A percentile compares a stretch with the other conserved stretches of the same genome.
These are phyloP conservation scores for Verticillium zaregamsianum DNA, from an alignment of 2,329 filamentous ascomycete genomes.

Conservation along the genomic window DNA sequence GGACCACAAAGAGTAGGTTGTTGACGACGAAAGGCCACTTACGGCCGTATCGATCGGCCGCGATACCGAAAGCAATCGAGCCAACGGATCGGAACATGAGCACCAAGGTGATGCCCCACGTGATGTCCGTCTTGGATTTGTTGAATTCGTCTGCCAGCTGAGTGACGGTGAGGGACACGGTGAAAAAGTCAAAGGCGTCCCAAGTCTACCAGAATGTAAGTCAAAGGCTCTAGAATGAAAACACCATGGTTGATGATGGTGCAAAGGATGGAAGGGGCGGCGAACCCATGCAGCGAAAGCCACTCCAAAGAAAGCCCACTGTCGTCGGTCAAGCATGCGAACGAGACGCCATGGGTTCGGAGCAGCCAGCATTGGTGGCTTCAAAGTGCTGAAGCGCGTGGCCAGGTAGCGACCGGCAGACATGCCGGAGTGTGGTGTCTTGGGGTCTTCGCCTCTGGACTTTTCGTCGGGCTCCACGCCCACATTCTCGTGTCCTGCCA, in stretches of 20 bases:
- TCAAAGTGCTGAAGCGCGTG: constrained; percentile 52
- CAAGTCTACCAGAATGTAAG: background rate
- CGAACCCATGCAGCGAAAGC: constrained; percentile 54
- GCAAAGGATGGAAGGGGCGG: background rate
- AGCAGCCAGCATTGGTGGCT: constrained; percentile 50
- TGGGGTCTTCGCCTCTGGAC: constrained; percentile 10
- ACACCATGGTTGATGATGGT: background rate
- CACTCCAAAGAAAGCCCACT: constrained; percentile 53
- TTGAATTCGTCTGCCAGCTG: constrained; percentile 49
- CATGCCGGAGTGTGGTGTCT: constrained; percentile 46
- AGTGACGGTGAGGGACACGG: constrained; percentile 55
- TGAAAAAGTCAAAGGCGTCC: constrained; percentile 57
- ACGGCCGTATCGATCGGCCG: constrained; percentile 51
- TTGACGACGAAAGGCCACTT: constrained; percentile 75
- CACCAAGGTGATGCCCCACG: constrained; percentile 61
- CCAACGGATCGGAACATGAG: constrained; percentile 58
- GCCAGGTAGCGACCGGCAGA: constrained; percentile 39
- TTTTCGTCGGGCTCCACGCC: background rate
- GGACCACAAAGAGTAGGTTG: constrained; percentile 65
- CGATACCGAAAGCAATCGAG: constrained; percentile 49
- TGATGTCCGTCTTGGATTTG: constrained; percentile 52
- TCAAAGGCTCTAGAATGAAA: background rate
- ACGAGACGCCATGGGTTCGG: constrained; percentile 49
- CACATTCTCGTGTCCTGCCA: background rate
- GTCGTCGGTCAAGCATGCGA: constrained; percentile 40